Evolutionary conservation across 2,329 filamentous ascomycete species (phyloP), one percentile per base, ranked within the genome.

Genomic region (Cordyceps cicadae): DNA sequence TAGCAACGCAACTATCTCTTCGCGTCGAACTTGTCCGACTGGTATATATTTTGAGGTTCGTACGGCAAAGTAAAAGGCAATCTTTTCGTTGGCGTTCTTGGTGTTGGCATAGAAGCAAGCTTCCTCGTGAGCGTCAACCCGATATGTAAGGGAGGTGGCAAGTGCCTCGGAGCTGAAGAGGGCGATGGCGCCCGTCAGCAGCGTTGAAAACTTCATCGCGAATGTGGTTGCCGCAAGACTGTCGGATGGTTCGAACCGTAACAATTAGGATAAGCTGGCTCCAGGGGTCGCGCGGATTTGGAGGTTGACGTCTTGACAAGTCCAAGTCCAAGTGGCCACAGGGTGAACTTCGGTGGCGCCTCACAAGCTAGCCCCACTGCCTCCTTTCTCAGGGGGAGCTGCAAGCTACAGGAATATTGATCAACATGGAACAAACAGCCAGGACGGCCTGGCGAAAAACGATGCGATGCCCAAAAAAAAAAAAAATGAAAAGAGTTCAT

Each of bases 21-120:
- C 14, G 11, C 43, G 11, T 14, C 8, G 29, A 29, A 39, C 12
- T 21, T 1, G 8, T 2, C n/a, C 7, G 15, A 17, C 17, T 12
- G 12, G n/a, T 11, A 7, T 17, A 2, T 34, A 9, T 34, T 9
- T 12, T 46, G 37, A n/a, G 55, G 43, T 48, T 77, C 88, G 66
- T 79, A 99, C 94, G 63, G 94, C 95, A 77, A 99, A 99, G 80
- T 99, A 99, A 73, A 99, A 99, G 54, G 94, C 92, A 67, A 99
- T 81, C 84, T 99, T 99, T 69, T 89, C 85, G 68, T 87, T 87
- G 72, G 84, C 82, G 72, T 89, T 84, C 65, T 92, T 86, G 60
- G 93, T 87, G 67, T 85, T 79, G 61, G 90, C 84, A 74, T 89
- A 97, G 84, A 99, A 99, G 80, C 94, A 99, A 63, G 94, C 91